Percentiles rank a stretch among this genome's conserved stretches.
Conservation (phyloP, 306 rosid species). For the Corylus heterophylla region DNA sequence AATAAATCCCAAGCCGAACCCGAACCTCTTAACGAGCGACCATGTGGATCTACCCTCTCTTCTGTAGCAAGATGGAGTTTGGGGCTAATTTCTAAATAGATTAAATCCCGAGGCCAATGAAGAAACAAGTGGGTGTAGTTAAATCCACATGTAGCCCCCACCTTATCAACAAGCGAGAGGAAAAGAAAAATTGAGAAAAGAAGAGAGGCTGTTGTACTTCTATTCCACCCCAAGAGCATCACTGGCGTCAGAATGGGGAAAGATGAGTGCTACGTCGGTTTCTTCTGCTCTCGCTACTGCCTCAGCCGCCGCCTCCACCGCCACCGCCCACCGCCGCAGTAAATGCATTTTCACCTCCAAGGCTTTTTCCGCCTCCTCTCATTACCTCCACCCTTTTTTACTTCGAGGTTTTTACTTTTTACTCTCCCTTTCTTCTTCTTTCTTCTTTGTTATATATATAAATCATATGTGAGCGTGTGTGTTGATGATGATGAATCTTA, state of each 20-base stretch:
- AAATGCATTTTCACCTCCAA: slow-evolving; percentile 28
- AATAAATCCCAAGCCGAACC: no score
- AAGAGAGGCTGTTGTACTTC: slow-evolving; percentile 36
- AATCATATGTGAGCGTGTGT: neutral
- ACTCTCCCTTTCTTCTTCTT: neutral
- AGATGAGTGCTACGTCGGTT: slow-evolving; percentile 59
- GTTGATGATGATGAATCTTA: no score
- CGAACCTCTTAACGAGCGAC: no score
- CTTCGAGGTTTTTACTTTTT: slow-evolving; percentile 50
- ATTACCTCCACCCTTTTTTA: slow-evolving; percentile 29
- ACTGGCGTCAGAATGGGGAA: slow-evolving; percentile 52
- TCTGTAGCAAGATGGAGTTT: no score
- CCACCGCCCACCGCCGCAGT: slow-evolving; percentile 28
- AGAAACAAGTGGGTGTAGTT: neutral
- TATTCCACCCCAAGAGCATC: slow-evolving; percentile 38
- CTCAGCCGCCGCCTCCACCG: slow-evolving; percentile 26
- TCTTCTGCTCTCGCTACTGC: slow-evolving; percentile 51
- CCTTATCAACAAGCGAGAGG: slow-evolving; percentile 37
- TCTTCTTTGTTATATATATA: neutral
- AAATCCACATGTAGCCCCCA: slow-evolving; percentile 16
- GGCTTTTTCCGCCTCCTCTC: slow-evolving; percentile 18
- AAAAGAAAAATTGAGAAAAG: slow-evolving; percentile 5
- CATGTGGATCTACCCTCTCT: no score
- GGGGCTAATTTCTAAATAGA: no score
- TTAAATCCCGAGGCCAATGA: neutral